Conservation (phyloP, 2,329 filamentous ascomycete species). For the Coleophoma cylindrospora region DNA sequence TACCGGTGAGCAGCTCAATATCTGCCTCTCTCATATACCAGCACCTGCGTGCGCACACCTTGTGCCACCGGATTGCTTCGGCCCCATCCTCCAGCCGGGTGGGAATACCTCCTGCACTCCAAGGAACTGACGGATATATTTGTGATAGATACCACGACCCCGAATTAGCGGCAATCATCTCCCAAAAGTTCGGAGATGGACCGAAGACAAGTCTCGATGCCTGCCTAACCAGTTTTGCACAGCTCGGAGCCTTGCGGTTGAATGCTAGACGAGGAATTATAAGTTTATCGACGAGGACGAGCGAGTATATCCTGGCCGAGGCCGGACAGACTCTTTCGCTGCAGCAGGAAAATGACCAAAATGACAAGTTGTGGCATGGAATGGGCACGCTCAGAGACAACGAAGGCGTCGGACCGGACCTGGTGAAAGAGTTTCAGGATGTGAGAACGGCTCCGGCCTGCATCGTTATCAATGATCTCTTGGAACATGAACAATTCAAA, state of each 20-base stretch:
- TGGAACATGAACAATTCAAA: constrained; percentile 31
- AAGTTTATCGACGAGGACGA: constrained; percentile 22
- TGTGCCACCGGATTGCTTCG: background rate
- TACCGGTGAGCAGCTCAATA: constrained; percentile 13
- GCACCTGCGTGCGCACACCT: background rate
- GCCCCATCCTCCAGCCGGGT: background rate
- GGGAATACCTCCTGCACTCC: background rate
- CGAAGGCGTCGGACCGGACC: constrained; percentile 6
- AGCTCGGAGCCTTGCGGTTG: constrained; percentile 43
- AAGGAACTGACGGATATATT: background rate
- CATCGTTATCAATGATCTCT: constrained; percentile 32
- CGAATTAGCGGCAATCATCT: background rate
- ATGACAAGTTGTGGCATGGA: constrained; percentile 24
- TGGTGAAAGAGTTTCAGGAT: constrained; percentile 13
- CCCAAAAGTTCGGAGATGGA: background rate
- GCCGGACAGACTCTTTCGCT: constrained; percentile 17
- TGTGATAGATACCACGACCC: constrained; percentile 16
- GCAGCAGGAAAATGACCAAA: constrained; percentile 19
- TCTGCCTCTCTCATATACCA: too few relatives aligned
- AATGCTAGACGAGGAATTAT: constrained; percentile 41
- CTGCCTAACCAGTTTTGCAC: constrained; percentile 38
- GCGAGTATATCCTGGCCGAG: constrained; percentile 22
- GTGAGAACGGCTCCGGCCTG: constrained; percentile 9
- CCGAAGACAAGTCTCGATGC: constrained; percentile 23
- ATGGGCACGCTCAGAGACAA: constrained; percentile 8